Evolutionary conservation across 257 asterid species (phyloP).

Genomic region (Coffea canephora): DNA sequence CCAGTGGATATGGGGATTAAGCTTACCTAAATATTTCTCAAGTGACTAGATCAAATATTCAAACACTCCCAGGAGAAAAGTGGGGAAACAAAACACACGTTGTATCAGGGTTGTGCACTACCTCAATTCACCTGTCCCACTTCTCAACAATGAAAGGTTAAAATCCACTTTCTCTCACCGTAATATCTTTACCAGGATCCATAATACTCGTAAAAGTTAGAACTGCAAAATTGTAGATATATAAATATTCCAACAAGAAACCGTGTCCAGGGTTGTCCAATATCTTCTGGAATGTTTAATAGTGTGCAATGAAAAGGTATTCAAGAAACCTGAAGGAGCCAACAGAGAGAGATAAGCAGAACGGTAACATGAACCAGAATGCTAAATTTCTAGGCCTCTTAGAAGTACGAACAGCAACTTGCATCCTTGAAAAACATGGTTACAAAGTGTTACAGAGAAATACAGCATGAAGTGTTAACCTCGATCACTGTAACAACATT

Average conservation of each 20-base stretch:
- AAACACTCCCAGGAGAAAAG: not conserved
- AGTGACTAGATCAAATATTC: not conserved
- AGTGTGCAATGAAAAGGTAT: not conserved
- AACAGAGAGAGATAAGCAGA: not conserved
- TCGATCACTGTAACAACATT: not conserved
- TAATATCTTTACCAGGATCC: no score
- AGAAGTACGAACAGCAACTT: not conserved
- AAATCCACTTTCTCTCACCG: not conserved
- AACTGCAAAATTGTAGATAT: not conserved
- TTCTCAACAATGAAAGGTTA: not conserved
- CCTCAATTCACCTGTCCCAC: not conserved
- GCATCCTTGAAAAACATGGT: not conserved
- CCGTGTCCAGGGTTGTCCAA: not conserved
- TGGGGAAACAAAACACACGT: not conserved
- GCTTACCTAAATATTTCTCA: not conserved
- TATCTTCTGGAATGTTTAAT: not conserved
- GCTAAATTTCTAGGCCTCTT: slow-evolving; percentile 4
- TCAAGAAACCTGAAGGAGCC: not conserved
- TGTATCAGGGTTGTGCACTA: not conserved
- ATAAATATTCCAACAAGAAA: not conserved
- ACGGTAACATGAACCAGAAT: not conserved
- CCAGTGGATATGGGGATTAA: not conserved
- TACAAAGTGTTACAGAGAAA: not conserved
- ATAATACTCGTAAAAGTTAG: no score
- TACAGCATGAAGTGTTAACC: not conserved